A percentile compares a stretch with the other conserved stretches of the same genome.
These are phyloP conservation scores for Annulohypoxylon stygium DNA, from an alignment of 495 filamentous ascomycete genomes.

Conservation along the genomic window DNA sequence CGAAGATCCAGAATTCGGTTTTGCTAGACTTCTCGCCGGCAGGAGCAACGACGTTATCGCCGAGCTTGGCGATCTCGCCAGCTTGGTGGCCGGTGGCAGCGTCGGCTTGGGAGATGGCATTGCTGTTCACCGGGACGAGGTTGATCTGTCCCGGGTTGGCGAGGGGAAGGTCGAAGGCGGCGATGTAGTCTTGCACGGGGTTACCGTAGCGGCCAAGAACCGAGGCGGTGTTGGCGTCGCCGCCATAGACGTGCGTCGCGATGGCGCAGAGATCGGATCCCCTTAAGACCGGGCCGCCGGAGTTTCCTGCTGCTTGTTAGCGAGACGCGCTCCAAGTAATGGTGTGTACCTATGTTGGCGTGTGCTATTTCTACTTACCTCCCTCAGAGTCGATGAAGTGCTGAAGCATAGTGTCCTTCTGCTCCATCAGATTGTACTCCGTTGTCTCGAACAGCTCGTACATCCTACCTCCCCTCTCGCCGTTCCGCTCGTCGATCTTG, in stretches of 20 bases:
- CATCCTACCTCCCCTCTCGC: constrained; percentile 57
- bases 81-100: constrained; percentile 16
- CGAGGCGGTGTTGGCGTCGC: constrained; percentile 51
- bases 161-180: constrained; percentile 47
- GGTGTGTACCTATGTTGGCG: too few species aligned
- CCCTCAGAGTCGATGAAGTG: constrained; percentile 52
- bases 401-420: constrained; percentile 52
- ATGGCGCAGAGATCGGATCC: constrained; percentile 43
- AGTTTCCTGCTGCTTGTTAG: constrained; percentile 14
- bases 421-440: constrained; percentile 47
- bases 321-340: not conserved
- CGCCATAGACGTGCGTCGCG: constrained; percentile 55
- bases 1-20: constrained; percentile 29
- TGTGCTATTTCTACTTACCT: too few species aligned
- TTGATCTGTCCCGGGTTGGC: constrained; percentile 39
- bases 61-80: constrained; percentile 19
- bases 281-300: constrained; percentile 52
- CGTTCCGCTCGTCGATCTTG: constrained; percentile 32
- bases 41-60: constrained; percentile 18
- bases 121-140: constrained; percentile 25
- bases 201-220: constrained; percentile 51
- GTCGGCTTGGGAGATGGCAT: constrained; percentile 12
- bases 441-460: constrained; percentile 53
- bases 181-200: constrained; percentile 41
- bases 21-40: not conserved